Evolutionary conservation across 1,139 yeast genomes (phyloP).

Genomic region (Pichia inconspicua): DNA sequence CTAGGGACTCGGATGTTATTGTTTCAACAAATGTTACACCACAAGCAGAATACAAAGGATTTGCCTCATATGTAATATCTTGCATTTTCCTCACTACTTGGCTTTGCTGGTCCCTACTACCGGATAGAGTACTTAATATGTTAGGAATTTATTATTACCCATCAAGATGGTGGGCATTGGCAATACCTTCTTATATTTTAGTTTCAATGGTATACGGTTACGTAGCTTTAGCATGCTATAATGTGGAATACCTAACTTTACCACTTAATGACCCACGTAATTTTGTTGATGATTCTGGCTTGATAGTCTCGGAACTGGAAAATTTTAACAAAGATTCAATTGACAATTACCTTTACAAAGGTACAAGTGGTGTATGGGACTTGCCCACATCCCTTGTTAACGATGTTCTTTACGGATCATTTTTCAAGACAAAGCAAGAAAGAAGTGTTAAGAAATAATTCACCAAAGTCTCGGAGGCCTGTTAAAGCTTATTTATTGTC

Average conservation of each 20-base stretch:
- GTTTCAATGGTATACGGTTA: constrained; percentile 67
- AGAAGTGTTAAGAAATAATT: too few relatives aligned
- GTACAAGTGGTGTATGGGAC: constrained; percentile 83
- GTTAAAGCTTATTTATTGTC: too few relatives aligned
- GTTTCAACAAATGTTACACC: constrained; percentile 60
- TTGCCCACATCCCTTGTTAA: constrained; percentile 67
- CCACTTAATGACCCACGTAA: constrained; percentile 51
- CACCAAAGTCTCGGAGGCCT: too few relatives aligned
- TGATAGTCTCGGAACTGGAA: constrained; percentile 33
- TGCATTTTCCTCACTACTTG: constrained; percentile 45
- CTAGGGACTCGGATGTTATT: constrained; percentile 69
- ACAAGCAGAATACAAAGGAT: constrained; percentile 75
- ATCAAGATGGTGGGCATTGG: constrained; percentile 80
- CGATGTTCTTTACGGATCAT: constrained; percentile 44
- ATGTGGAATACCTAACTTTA: constrained; percentile 63
- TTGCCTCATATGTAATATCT: constrained; percentile 63
- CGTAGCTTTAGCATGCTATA: constrained; percentile 61
- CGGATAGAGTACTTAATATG: constrained; percentile 40
- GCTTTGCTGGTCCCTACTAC: constrained; percentile 64
- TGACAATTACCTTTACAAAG: constrained; percentile 35
- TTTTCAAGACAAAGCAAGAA: too few relatives aligned
- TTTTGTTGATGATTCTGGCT: constrained; percentile 62
- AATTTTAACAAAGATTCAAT: constrained; percentile 20
- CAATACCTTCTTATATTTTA: constrained; percentile 62
- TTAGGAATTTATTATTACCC: constrained; percentile 74